Evolutionary conservation across 257 asterid genomes (phyloP).

Genomic region (Cynanchum wilfordii): DNA sequence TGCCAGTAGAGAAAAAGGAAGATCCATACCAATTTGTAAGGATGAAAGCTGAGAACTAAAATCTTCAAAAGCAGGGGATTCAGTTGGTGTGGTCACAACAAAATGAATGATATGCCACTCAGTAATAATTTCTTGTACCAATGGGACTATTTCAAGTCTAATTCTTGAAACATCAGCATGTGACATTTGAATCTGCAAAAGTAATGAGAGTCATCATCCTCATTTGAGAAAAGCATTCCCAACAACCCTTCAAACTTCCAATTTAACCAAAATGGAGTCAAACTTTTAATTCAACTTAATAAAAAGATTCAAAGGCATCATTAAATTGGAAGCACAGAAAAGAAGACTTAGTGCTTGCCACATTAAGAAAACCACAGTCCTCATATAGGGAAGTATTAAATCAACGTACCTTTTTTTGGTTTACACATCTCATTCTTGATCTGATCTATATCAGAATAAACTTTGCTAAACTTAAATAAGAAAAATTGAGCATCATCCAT

Average conservation of each 20-base stretch:
- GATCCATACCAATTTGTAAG: slow-evolving; percentile 68
- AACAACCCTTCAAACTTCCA: background rate
- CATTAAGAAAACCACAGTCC: background rate
- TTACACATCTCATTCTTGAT: background rate
- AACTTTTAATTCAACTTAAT: background rate
- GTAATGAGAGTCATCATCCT: background rate
- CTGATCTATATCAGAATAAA: background rate
- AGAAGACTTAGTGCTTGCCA: background rate
- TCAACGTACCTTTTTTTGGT: background rate
- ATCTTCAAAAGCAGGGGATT: slow-evolving; percentile 78
- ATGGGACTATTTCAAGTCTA: slow-evolving; percentile 70
- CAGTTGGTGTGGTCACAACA: slow-evolving; percentile 78
- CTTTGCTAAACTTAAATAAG: background rate
- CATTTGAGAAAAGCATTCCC: background rate
- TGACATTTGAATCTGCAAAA: slow-evolving; percentile 77
- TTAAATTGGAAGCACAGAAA: background rate
- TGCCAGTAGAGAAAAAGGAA: slow-evolving; percentile 10
- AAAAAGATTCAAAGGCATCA: background rate
- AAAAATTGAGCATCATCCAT: background rate
- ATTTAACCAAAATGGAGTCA: background rate
- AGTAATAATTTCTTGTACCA: slow-evolving; percentile 73
- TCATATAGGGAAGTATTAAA: background rate
- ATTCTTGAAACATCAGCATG: slow-evolving; percentile 65
- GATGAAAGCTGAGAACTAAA: slow-evolving; percentile 85
- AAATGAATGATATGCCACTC: slow-evolving; percentile 90